A percentile compares a stretch with the other conserved stretches of the same genome.
Evolutionary conservation across 2,329 filamentous ascomycete species (phyloP).

Genomic region (Penicillium expansum): DNA sequence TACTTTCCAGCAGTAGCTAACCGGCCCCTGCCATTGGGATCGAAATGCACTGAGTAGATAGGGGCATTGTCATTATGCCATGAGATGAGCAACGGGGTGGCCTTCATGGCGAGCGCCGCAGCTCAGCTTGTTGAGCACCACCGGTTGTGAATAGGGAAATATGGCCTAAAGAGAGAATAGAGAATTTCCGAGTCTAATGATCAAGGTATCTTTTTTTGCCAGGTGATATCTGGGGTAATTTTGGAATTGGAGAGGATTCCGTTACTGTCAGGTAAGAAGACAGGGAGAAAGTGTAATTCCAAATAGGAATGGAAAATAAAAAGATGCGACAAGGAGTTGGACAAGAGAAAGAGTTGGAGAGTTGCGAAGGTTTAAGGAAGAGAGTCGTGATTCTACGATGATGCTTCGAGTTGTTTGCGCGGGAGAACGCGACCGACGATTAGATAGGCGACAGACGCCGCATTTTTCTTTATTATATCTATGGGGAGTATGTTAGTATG

Average conservation of each 20-base stretch:
- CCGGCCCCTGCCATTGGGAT: conserved; percentile 84
- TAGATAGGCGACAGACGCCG: conserved; percentile 14
- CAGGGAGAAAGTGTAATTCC: background rate
- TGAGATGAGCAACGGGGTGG: conserved; percentile 91
- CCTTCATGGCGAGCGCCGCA: conserved; percentile 69
- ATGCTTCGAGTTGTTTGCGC: conserved; percentile 29
- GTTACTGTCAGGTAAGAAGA: background rate
- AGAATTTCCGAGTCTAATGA: conserved; percentile 6
- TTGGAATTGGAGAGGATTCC: conserved; percentile 2
- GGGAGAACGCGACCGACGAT: conserved; percentile 28
- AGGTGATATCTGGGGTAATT: conserved; percentile 5
- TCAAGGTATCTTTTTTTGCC: conserved; percentile 6
- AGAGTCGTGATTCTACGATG: conserved; percentile 23
- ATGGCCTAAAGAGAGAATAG: background rate
- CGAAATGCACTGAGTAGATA: conserved; percentile 96
- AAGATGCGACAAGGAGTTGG: background rate
- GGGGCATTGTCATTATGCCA: conserved; percentile 98
- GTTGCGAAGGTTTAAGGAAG: conserved; percentile 1
- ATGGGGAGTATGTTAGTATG: too few species aligned
- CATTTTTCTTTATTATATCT: background rate
- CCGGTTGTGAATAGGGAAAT: conserved; percentile 1
- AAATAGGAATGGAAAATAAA: background rate
- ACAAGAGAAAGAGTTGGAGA: background rate
- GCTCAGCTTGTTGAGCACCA: conserved; percentile 23
- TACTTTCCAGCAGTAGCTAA: conserved; percentile 85